Base-by-base conservation (phyloP, 2,329 filamentous ascomycete genomes). In the Chrysosporium keratinophilum region DNA sequence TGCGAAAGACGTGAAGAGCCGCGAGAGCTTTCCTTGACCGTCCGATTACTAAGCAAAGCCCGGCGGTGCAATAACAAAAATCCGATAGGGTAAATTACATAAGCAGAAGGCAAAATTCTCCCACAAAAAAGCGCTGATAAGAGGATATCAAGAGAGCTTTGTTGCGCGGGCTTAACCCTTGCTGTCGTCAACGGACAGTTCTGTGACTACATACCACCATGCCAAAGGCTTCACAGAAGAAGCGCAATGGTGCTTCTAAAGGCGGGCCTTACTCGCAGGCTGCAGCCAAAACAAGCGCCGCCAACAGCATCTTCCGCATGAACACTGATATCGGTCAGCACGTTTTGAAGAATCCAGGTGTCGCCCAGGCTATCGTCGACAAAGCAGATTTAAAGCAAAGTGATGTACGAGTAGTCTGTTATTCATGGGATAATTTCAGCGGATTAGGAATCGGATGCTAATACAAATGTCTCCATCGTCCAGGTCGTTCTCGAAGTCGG, bases 251-350 rank as follows among this genome's bases (percentile, higher is more conserved):
- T 66, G 71, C 71, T 56, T 69, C 72, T 53, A 66, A 67, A 7
- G 62, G 66, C 20, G 64, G 61, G 31, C 69, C 71, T 9, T 73
- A 73, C 58, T 64, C 67, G 10, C 67, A 71, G 56, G 65, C 71
- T 37, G 67, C 71, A 41, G 65, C 71, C 50, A 80, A 80, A 67
- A 65, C 74, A 19, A 69, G 71, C 39, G 72, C 74, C 5, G 75
- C 76, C 41, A 89, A 95, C 74, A 90, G 87, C 63, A 88, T 96
- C 71, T 97, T 97, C 81, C 95, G 94, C 69, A 95, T 96, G 82
- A 95, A 95, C 76, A 93, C 86, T 62, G 81, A 91, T 69, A 81
- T 93, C 60, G 89, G 91, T 63, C 83, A 87, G 67, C 88, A 97
- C 70, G 93, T 98, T 58, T 78, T 97, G 60, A 96, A 95, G 70